Evolutionary conservation across 2,329 filamentous ascomycete species (phyloP).

Genomic region (Colletotrichum magnum): DNA sequence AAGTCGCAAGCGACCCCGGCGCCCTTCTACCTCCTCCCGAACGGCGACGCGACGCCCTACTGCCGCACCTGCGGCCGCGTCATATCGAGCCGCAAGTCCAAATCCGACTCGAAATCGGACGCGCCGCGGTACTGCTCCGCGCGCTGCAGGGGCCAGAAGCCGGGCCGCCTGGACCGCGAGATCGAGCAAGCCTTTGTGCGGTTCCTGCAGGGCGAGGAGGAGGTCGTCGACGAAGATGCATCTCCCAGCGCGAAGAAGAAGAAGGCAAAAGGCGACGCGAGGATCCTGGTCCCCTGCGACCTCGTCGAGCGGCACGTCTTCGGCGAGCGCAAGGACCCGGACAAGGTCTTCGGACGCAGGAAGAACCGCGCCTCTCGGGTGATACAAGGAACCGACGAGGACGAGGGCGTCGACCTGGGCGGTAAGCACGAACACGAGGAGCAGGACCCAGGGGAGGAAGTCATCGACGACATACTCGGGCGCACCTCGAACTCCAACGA

Average conservation of each 20-base stretch:
- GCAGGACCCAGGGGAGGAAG: conserved; percentile 27
- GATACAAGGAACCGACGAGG: conserved; percentile 43
- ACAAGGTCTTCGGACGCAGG: conserved; percentile 55
- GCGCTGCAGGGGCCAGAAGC: conserved; percentile 66
- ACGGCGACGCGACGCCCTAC: conserved; percentile 65
- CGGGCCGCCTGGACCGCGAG: conserved; percentile 62
- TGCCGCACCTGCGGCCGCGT: conserved; percentile 71
- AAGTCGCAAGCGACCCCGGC: conserved; percentile 61
- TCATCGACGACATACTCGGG: conserved; percentile 32
- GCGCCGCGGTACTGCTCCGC: conserved; percentile 69
- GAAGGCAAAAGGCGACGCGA: conserved; percentile 63
- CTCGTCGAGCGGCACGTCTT: conserved; percentile 67
- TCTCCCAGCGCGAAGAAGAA: conserved; percentile 33
- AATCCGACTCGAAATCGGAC: conserved; percentile 3
- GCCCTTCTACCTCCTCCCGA: conserved; percentile 66
- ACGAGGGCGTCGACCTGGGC: conserved; percentile 46
- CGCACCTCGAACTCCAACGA: conserved; percentile 47
- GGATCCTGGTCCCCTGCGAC: conserved; percentile 64
- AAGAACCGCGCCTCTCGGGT: conserved; percentile 60
- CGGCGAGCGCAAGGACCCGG: conserved; percentile 58
- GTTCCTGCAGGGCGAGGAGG: conserved; percentile 47
- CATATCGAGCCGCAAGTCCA: conserved; percentile 57
- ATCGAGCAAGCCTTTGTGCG: conserved; percentile 66
- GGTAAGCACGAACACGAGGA: conserved; percentile 49
- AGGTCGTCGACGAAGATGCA: conserved; percentile 10